phyloP scores from a whole-genome alignment of 2,329 filamentous ascomycete genomes.

The Ophiosphaerella korrae region DNA sequence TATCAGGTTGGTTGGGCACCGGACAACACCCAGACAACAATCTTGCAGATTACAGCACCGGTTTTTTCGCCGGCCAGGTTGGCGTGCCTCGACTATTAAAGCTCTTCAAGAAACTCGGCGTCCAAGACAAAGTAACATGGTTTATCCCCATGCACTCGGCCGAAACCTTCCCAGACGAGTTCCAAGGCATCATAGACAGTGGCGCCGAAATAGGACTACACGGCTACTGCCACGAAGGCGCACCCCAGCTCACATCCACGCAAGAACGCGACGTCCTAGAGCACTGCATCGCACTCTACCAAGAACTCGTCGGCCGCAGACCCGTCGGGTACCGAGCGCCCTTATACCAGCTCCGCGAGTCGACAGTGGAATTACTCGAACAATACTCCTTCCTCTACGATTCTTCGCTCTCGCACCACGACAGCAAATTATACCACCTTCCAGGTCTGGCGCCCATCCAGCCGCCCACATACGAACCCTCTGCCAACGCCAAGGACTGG shows the following conservation, averaged over 20 bases:
- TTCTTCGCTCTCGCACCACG: slow-evolving; percentile 57
- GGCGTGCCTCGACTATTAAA: slow-evolving; percentile 61
- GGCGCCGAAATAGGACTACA: slow-evolving; percentile 61
- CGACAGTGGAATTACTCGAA: slow-evolving; percentile 56
- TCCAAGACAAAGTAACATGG: slow-evolving; percentile 62
- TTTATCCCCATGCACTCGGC: slow-evolving; percentile 65
- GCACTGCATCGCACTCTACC: slow-evolving; percentile 55
- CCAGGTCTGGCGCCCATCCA: slow-evolving; percentile 50
- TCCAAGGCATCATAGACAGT: slow-evolving; percentile 56
- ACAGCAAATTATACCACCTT: slow-evolving; percentile 57
- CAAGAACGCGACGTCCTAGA: slow-evolving; percentile 58
- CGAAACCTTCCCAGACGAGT: slow-evolving; percentile 61
- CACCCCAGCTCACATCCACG: slow-evolving; percentile 52
- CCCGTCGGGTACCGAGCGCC: slow-evolving; percentile 59
- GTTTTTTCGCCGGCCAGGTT: slow-evolving; percentile 62
- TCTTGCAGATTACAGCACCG: slow-evolving; percentile 61
- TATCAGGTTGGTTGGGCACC: slow-evolving; percentile 65
- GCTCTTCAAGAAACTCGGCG: slow-evolving; percentile 57
- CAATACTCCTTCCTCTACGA: slow-evolving; percentile 58
- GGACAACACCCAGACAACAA: slow-evolving; percentile 59
- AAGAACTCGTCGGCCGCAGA: slow-evolving; percentile 51
- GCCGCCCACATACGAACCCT: slow-evolving; percentile 48
- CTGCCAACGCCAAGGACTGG: slow-evolving; percentile 49
- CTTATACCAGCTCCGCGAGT: slow-evolving; percentile 57
- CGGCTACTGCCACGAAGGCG: slow-evolving; percentile 57